Percentiles rank a stretch among this genome's conserved stretches.
Evolutionary conservation across 257 asterid species (phyloP).

Genomic region (Echites panduratus): DNA sequence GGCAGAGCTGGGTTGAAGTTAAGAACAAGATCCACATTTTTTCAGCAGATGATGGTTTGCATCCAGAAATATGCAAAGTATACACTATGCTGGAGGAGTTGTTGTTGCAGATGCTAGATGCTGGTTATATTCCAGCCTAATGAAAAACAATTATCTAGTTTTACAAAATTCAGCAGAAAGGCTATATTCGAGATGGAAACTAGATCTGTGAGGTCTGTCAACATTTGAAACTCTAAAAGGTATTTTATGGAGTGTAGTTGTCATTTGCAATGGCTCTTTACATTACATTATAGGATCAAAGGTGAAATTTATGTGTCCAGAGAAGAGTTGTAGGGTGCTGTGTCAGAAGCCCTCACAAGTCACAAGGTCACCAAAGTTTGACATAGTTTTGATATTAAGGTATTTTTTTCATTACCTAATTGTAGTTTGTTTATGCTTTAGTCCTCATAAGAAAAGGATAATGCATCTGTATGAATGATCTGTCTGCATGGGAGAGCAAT

Average conservation of each 20-base stretch:
- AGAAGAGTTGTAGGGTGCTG: no score
- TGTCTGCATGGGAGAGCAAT: no score
- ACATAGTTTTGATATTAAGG: no score
- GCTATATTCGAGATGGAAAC: not conserved
- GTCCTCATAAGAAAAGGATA: no score
- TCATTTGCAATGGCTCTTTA: not conserved
- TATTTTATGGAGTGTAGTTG: not conserved
- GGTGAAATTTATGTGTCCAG: not conserved
- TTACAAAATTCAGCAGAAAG: not conserved
- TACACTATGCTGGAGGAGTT: conserved; percentile 42
- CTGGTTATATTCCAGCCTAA: conserved; percentile 26
- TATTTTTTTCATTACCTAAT: no score
- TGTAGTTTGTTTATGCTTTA: no score
- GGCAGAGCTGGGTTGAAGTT: conserved; percentile 66
- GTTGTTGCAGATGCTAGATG: conserved; percentile 55
- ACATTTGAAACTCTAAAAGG: not conserved
- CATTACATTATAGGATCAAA: not conserved
- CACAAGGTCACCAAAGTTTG: no score
- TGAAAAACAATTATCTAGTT: not conserved
- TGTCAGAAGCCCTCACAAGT: no score
- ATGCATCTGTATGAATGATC: no score
- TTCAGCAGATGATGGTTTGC: conserved; percentile 56
- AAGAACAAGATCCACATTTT: conserved; percentile 47
- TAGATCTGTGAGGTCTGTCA: not conserved
- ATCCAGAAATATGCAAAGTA: conserved; percentile 42